A percentile compares a stretch with the other conserved stretches of the same genome.
Conservation (phyloP, 371 early-diverging fungal species). For the Rhizopus microsporus region DNA sequence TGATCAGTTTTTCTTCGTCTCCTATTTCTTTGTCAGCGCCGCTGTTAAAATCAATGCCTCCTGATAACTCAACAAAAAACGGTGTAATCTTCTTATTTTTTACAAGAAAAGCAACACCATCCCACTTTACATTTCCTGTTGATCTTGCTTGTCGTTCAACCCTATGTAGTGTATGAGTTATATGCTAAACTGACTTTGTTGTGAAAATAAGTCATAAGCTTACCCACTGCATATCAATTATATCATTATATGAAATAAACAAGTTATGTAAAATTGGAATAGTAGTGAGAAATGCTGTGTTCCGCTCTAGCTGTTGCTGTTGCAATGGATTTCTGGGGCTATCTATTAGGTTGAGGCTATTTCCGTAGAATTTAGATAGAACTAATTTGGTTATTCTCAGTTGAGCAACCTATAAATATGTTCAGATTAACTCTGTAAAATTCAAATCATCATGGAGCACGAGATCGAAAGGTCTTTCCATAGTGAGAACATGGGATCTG, state of each 20-base stretch:
- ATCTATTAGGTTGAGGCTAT: constrained; percentile 5
- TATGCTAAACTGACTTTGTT: neutral
- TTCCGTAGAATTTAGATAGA: neutral
- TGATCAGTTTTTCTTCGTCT: neutral
- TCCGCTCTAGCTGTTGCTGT: neutral
- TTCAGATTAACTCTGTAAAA: constrained; percentile 5
- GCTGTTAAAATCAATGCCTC: neutral
- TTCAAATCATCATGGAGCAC: constrained; percentile 4
- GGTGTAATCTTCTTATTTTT: neutral
- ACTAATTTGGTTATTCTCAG: neutral
- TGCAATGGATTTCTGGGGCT: neutral
- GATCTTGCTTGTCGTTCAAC: neutral
- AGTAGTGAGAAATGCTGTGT: neutral
- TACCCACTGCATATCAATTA: too few relatives aligned
- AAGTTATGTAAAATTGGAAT: neutral
- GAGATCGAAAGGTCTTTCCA: constrained; percentile 6
- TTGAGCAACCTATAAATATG: constrained; percentile 11
- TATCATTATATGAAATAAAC: constrained; percentile 7
- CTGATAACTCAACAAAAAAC: neutral
- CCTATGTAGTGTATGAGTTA: neutral
- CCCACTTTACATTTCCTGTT: neutral
- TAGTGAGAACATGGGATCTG: neutral
- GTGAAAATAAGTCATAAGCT: neutral
- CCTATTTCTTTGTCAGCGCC: neutral
- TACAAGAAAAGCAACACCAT: neutral